phyloP scores from a whole-genome alignment of 2,329 filamentous ascomycete species.

The Colletotrichum tanaceti region DNA sequence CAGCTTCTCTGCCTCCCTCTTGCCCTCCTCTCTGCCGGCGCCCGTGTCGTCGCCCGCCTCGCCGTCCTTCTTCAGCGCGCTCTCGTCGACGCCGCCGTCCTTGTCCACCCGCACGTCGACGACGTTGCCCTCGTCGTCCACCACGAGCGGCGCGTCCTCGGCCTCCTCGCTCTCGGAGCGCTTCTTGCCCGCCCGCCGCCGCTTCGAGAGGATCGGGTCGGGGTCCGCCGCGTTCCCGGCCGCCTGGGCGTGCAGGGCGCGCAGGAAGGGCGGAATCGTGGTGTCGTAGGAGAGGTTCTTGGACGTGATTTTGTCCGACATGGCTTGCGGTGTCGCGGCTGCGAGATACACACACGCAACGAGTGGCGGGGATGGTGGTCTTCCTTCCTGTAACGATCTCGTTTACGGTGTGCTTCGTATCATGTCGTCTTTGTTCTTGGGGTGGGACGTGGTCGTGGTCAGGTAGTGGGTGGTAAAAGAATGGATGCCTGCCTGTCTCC shows the following conservation, averaged over 20 bases:
- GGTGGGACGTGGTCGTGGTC: not conserved
- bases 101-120: constrained; percentile 61
- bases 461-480: not conserved
- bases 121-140: constrained; percentile 78
- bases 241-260: constrained; percentile 65
- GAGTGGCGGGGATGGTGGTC: too few relatives aligned
- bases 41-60: constrained; percentile 42
- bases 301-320: constrained; percentile 72
- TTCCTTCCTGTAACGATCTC: not conserved
- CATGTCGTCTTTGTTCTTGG: not conserved
- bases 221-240: constrained; percentile 60
- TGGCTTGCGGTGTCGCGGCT: constrained; percentile 45
- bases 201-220: constrained; percentile 63
- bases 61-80: constrained; percentile 45
- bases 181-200: constrained; percentile 63
- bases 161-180: constrained; percentile 75
- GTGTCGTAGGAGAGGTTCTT: constrained; percentile 77
- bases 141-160: constrained; percentile 80
- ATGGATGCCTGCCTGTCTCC: not conserved
- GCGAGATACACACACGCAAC: not conserved
- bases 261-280: constrained; percentile 70
- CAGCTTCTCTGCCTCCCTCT: constrained; percentile 50
- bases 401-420: not conserved
- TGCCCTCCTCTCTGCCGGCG: constrained; percentile 40
- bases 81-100: constrained; percentile 56